Evolutionary conservation across 768 basidiomycete species (phyloP).

Genomic region (Steccherinum ochraceum): DNA sequence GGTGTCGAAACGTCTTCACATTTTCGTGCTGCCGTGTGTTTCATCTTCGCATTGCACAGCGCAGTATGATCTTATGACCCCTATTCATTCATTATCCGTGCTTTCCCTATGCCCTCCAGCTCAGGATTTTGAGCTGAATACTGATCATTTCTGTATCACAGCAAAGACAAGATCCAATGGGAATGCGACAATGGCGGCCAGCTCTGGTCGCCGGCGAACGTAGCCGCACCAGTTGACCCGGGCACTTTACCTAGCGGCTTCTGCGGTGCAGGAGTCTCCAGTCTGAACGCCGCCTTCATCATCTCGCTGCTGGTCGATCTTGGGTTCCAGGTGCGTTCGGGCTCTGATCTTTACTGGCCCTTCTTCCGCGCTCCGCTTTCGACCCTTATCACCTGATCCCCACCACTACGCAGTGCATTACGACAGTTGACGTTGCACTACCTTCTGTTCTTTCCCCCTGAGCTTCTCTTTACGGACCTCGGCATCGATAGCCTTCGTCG

Average conservation of each 20-base stretch:
- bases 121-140: too few species aligned
- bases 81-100: too few species aligned
- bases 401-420: neutral
- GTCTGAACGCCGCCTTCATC: conserved; percentile 61
- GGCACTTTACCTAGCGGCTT: conserved; percentile 47
- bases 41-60: neutral
- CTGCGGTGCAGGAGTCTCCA: conserved; percentile 54
- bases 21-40: neutral
- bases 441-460: neutral
- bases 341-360: conserved; percentile 20
- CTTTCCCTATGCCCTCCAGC: too few species aligned
- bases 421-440: neutral
- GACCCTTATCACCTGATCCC: neutral
- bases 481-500: too few species aligned
- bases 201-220: conserved; percentile 44
- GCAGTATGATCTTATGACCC: too few species aligned
- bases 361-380: conserved; percentile 12
- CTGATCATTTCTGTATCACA: conserved; percentile 24
- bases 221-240: conserved; percentile 33
- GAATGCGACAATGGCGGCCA: conserved; percentile 69
- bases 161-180: conserved; percentile 65
- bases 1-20: too few species aligned
- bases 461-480: neutral
- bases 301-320: conserved; percentile 56
- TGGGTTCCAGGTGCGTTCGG: conserved; percentile 50